phyloP scores from a whole-genome alignment of 129 eudicot species.

The Chrysanthemum lavandulifolium region DNA sequence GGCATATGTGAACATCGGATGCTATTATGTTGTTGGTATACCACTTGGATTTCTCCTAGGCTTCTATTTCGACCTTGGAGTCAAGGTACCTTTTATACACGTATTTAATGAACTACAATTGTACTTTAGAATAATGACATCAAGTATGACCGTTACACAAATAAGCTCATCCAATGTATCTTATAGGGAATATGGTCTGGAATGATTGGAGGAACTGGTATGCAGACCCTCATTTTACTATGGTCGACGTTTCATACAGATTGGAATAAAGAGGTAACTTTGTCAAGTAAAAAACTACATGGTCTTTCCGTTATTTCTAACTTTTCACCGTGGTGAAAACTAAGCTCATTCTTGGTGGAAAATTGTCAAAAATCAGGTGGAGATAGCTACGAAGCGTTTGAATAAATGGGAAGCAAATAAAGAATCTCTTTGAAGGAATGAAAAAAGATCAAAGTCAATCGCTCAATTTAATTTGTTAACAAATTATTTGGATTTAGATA shows the following conservation, averaged over 20 bases:
- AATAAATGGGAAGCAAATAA: slow-evolving; percentile 56
- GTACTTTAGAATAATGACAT: background rate
- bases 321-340: background rate
- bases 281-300: too few relatives aligned
- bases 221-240: slow-evolving; percentile 64
- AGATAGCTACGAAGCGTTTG: slow-evolving; percentile 51
- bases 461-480: too few relatives aligned
- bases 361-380: slow-evolving; percentile 49
- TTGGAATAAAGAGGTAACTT: slow-evolving; percentile 71
- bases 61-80: slow-evolving; percentile 67
- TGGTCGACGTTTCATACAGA: slow-evolving; percentile 66
- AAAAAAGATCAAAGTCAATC: background rate
- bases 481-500: background rate
- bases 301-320: background rate
- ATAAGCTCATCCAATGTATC: background rate
- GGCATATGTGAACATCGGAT: slow-evolving; percentile 86
- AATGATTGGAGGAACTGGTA: slow-evolving; percentile 79
- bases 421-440: slow-evolving; percentile 32
- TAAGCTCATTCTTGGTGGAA: background rate
- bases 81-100: slow-evolving; percentile 45
- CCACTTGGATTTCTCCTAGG: slow-evolving; percentile 80
- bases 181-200: slow-evolving; percentile 86
- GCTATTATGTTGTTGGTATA: slow-evolving; percentile 79
- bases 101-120: background rate
- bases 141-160: background rate